phyloP scores from a whole-genome alignment of 2,329 filamentous ascomycete genomes.

The Colletotrichum sojae region DNA sequence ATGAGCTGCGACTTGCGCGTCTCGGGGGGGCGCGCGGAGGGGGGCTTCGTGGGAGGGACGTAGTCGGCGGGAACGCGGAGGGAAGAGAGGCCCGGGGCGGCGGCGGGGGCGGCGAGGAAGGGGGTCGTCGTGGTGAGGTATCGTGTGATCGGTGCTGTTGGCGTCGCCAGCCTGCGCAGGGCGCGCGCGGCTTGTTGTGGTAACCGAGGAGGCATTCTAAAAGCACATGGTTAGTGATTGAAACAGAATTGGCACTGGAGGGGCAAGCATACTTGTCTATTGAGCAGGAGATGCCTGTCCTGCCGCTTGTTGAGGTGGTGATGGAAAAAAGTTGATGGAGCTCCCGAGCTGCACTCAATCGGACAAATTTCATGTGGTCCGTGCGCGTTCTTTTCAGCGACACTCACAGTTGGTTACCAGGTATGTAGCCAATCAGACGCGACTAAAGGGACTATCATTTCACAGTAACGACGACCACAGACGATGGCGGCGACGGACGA shows the following conservation, averaged over 20 bases:
- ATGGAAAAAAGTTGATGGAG: constrained; percentile 39
- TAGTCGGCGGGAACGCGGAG: constrained; percentile 61
- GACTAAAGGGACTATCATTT: no score
- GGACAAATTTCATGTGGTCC: constrained; percentile 41
- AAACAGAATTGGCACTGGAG: no score
- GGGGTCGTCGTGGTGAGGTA: constrained; percentile 33
- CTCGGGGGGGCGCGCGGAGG: constrained; percentile 87
- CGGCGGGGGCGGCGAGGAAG: constrained; percentile 45
- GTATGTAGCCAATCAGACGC: constrained; percentile 34
- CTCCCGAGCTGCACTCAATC: constrained; percentile 34
- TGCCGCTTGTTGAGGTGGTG: constrained; percentile 22
- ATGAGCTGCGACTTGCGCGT: constrained; percentile 91
- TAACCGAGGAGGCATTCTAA: constrained; percentile 41
- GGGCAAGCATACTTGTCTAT: constrained; percentile 25
- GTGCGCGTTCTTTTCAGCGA: constrained; percentile 1
- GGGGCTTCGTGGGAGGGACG: constrained; percentile 81
- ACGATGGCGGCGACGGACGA: not conserved
- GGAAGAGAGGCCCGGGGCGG: constrained; percentile 44
- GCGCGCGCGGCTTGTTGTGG: constrained; percentile 38
- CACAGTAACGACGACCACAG: no score
- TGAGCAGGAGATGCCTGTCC: constrained; percentile 26
- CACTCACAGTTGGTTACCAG: not conserved
- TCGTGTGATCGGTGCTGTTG: constrained; percentile 34
- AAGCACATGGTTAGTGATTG: not conserved
- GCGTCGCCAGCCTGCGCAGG: constrained; percentile 38